phyloP scores from a whole-genome alignment of 2,329 filamentous ascomycete species.

The Pyrenophora graminea region DNA sequence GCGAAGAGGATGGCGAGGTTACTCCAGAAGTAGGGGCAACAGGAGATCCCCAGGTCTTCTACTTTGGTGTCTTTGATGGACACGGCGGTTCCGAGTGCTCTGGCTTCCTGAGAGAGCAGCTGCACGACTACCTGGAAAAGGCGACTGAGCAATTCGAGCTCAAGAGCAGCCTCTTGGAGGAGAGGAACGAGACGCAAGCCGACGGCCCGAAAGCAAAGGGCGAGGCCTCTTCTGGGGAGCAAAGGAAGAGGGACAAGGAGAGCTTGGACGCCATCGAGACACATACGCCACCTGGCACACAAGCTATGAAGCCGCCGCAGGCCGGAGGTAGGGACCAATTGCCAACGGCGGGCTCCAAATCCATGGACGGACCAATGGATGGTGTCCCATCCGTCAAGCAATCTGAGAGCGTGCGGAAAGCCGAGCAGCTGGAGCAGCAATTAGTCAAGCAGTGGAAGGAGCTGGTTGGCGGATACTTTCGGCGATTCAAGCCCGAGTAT shows the following conservation, averaged over 20 bases:
- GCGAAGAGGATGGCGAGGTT: conserved; percentile 55
- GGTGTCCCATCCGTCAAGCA: conserved; percentile 41
- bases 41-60: conserved; percentile 95
- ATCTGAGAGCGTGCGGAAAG: conserved; percentile 60
- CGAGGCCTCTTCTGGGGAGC: conserved; percentile 23
- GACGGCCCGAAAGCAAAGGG: conserved; percentile 31
- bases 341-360: conserved; percentile 32
- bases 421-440: conserved; percentile 69
- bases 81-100: conserved; percentile 91
- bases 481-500: conserved; percentile 81
- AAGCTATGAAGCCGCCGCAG: conserved; percentile 45
- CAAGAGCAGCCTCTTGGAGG: conserved; percentile 67
- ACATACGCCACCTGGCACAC: conserved; percentile 51
- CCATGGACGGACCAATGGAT: conserved; percentile 25
- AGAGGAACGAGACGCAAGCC: conserved; percentile 27
- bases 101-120: conserved; percentile 77
- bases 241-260: conserved; percentile 42
- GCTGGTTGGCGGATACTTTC: conserved; percentile 91
- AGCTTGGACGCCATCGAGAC: conserved; percentile 54
- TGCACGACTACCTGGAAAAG: conserved; percentile 89
- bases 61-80: conserved; percentile 95
- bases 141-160: conserved; percentile 77
- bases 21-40: conserved; percentile 75
- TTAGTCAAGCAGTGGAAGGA: conserved; percentile 79
- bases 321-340: conserved; percentile 26